These are phyloP conservation scores for Trichoderma koningiopsis DNA, from an alignment of 2,329 filamentous ascomycete species.

Conservation along the genomic window DNA sequence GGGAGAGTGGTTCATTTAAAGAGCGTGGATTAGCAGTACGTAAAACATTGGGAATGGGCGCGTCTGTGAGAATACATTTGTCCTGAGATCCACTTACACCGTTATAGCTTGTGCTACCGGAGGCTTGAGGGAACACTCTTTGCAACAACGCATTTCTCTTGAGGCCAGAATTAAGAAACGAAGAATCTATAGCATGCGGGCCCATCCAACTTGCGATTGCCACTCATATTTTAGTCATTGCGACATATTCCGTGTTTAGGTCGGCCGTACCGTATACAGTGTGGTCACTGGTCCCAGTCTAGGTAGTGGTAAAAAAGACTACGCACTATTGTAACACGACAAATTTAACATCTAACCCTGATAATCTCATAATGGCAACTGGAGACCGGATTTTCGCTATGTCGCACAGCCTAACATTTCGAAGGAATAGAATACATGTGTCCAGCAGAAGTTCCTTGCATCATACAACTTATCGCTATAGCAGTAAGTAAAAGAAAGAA, in stretches of 20 bases:
- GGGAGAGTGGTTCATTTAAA: background rate
- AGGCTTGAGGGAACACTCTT: background rate
- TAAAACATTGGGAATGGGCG: background rate
- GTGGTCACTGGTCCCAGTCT: background rate
- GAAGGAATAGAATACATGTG: background rate
- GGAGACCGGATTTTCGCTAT: background rate
- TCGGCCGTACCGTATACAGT: background rate
- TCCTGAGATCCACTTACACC: background rate
- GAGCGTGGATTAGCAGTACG: background rate
- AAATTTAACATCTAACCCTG: background rate
- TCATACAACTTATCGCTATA: background rate
- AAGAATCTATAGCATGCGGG: background rate
- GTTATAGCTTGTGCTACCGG: background rate
- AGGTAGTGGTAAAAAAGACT: background rate
- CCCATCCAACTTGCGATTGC: background rate
- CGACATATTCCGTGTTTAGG: no score
- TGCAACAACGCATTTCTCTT: background rate
- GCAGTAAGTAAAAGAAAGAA: background rate
- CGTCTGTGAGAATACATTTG: background rate
- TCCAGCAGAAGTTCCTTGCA: background rate
- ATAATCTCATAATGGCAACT: background rate
- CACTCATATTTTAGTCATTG: background rate
- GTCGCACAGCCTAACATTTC: background rate
- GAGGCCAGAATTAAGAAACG: no score
- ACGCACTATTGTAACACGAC: no score